A percentile compares a stretch with the other conserved stretches of the same genome.
Evolutionary conservation across 441 rosid species (phyloP).

Genomic region (Rhodomyrtus psidioides): DNA sequence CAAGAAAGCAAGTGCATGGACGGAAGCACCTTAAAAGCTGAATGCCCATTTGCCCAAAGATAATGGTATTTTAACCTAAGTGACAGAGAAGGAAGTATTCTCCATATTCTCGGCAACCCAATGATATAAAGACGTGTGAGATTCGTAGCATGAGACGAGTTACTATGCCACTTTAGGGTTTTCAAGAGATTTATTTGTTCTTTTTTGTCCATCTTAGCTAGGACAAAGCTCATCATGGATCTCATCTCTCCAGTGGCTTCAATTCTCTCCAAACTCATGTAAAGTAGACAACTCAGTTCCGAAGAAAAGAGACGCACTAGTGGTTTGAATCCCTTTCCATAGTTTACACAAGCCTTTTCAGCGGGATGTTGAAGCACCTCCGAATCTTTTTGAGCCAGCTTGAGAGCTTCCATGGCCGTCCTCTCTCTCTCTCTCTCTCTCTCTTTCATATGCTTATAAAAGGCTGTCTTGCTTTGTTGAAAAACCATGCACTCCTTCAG

Average conservation of each 20-base stretch:
- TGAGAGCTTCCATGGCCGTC: background rate
- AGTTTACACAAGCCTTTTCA: constrained; percentile 1
- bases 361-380: constrained; percentile 14
- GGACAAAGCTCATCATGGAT: background rate
- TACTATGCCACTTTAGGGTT: background rate
- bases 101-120: constrained; percentile 18
- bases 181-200: background rate
- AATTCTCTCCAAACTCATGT: background rate
- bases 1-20: constrained; percentile 10
- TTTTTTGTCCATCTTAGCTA: background rate
- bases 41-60: constrained; percentile 31
- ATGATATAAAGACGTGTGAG: constrained; percentile 18
- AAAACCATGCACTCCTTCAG: background rate
- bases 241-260: constrained; percentile 6
- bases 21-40: constrained; percentile 35
- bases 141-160: constrained; percentile 9
- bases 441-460: background rate
- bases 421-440: background rate
- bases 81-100: constrained; percentile 16
- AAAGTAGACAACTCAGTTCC: background rate
- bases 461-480: background rate
- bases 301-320: background rate
- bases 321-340: constrained; percentile 12
- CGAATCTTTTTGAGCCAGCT: constrained; percentile 16
- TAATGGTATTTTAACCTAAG: constrained; percentile 18